Evolutionary conservation across 371 early-diverging fungal species (phyloP), one percentile per base, ranked within the genome.

Genomic region (Saksenaea vasiformis): DNA sequence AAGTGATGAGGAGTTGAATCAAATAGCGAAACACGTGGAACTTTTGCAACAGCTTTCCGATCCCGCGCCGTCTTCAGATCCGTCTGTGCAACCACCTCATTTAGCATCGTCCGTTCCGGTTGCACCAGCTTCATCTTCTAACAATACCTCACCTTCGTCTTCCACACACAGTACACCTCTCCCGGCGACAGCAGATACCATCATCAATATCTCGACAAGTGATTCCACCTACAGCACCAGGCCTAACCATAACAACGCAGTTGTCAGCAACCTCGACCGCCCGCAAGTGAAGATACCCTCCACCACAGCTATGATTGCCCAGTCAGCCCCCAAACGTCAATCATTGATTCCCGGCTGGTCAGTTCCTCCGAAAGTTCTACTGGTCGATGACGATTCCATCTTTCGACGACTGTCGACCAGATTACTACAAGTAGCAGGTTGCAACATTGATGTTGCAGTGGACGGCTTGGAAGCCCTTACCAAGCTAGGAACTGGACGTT

Each of bases 301-400:
- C 17, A 39, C 38, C 11, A 38, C 38, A 58, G 58, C 38, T 19
- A 37, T 58, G 24, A 58, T 47, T 22, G 5, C n/a, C n/a, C 51
- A 47, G 24, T 47, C 51, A 10, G 22, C 24, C 22, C 51, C 58
- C 39, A 76, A 66, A 58, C 62, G 69, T 35, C 70, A 66, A 61
- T 68, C 65, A 5, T 60, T 62, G 51, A 47, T 47, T 26, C 75
- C 75, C 34, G 77, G 73, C 55, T 89, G 91, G 91, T 77, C 84
- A 11, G 85, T 82, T 55, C 87, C 90, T 22, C 90, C 90, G 1
- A 77, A 78, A 58, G 90, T 92, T 1, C 66, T 92, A 37, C 68
- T 92, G 31, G 92, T 92, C 1, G 92, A 92, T 55, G 92, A 92
- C 60, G 91, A 92, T 65, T 82, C 83, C 15, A 80, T 84, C 15